Percentiles rank a stretch among this genome's conserved stretches.
Evolutionary conservation across 371 early-diverging fungal genomes (phyloP).

Genomic region (Syncephalastrum contaminatum): DNA sequence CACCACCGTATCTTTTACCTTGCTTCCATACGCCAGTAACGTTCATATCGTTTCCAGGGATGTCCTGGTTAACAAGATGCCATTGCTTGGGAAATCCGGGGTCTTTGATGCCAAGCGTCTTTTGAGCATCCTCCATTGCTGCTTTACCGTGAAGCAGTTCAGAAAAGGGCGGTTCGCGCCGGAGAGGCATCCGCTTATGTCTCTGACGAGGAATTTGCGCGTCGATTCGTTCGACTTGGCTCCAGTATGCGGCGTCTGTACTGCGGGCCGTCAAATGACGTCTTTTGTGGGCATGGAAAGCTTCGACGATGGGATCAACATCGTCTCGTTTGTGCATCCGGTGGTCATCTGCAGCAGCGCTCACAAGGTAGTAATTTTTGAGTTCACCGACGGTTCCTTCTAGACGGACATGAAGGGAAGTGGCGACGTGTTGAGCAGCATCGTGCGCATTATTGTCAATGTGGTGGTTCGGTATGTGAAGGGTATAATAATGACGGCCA

Average conservation of each 20-base stretch:
- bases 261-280: constrained; percentile 6
- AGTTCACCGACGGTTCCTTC: constrained; percentile 67
- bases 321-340: constrained; percentile 16
- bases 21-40: constrained; percentile 90
- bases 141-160: constrained; percentile 11
- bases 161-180: constrained; percentile 12
- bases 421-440: constrained; percentile 29
- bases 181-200: constrained; percentile 19
- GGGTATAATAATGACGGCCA: constrained; percentile 44
- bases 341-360: constrained; percentile 18
- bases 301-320: constrained; percentile 13
- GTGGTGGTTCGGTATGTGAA: constrained; percentile 29
- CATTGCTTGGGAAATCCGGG: constrained; percentile 78
- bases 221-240: constrained; percentile 20
- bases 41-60: constrained; percentile 85
- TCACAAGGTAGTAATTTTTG: constrained; percentile 55
- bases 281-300: constrained; percentile 15
- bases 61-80: constrained; percentile 78
- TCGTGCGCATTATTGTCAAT: constrained; percentile 5
- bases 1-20: constrained; percentile 38
- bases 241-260: constrained; percentile 4
- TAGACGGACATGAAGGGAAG: constrained; percentile 38
- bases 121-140: constrained; percentile 19
- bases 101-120: constrained; percentile 53
- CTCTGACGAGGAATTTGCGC: constrained; percentile 19